Base-by-base conservation (phyloP, 495 filamentous ascomycete genomes). In the Penicillium diatomitis region DNA sequence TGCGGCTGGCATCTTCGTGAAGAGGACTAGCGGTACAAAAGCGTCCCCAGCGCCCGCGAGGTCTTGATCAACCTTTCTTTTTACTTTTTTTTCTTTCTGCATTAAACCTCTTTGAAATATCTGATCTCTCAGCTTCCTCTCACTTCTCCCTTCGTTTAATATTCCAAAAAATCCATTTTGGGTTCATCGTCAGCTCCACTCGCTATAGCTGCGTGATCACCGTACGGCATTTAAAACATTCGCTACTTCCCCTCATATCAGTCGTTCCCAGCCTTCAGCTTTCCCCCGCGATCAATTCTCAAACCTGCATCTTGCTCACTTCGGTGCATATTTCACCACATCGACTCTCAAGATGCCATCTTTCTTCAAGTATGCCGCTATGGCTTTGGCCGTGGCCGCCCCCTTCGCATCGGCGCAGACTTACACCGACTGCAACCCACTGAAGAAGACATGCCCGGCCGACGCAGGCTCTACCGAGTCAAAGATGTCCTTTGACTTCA, bases 401-500 rank as follows among this genome's bases (percentile, higher is more conserved):
- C 68, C 71, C 29, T 43, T 66, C 10, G 56, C 54, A 34, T 57
- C 66, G 33, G 73, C 74, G n/a, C 74, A 77, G 61, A 72, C 73
- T 32, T 75, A 55, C 54, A 68, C 65, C 8, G 51, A 65, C 45
- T 75, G 72, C 57, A 67, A 73, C 49, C 71, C 72, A 3, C 45
- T 68, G 9, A 51, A 72, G 42, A 58, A 64, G 60, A 58, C 43
- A 44, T 60, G 49, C 32, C 44, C 48, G 6, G 29, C 48, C 30
- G 47, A 58, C 41, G 42, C 42, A 6, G 55, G 55, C 36, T 11
- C 46, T 11, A 54, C 55, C 32, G 44, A 54, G 42, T 43, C 48
- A 3, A 35, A 33, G 31, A 42, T 46, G 33, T 46, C 11, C 51
- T 58, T 58, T 33, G 84, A 90, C 68, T 89, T 89, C 70, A 76